These are phyloP conservation scores for Quercus lobata DNA, from an alignment of 331 rosid genomes.

Conservation along the genomic window DNA sequence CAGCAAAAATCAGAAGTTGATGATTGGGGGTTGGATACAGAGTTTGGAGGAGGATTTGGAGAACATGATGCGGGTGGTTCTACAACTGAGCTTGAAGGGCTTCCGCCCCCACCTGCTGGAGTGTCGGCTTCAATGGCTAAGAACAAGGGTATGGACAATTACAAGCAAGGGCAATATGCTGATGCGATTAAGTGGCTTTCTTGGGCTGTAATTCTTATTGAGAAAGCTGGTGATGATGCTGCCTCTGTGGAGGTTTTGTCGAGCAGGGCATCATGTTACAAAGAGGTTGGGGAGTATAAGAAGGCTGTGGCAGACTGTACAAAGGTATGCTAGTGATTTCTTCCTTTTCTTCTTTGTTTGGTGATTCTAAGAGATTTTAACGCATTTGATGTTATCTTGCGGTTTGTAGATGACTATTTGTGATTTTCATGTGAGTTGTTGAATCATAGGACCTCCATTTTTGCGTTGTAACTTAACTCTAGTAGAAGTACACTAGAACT, in stretches of 20 bases:
- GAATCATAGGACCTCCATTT: neutral
- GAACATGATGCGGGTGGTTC: conserved; percentile 56
- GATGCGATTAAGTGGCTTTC: conserved; percentile 99
- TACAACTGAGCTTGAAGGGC: conserved; percentile 93
- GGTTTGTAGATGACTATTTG: neutral
- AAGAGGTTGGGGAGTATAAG: conserved; percentile 98
- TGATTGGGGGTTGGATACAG: conserved; percentile 80
- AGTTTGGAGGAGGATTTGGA: conserved; percentile 55
- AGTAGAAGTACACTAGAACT: neutral
- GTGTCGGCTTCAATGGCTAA: conserved; percentile 67
- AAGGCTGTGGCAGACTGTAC: conserved; percentile 98
- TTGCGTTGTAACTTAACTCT: neutral
- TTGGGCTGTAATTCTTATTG: conserved; percentile 80
- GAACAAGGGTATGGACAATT: conserved; percentile 84
- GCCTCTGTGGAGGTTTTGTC: conserved; percentile 63
- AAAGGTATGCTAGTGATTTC: conserved; percentile 40
- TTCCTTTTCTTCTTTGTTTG: neutral
- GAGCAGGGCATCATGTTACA: conserved; percentile 93
- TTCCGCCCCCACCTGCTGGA: conserved; percentile 97
- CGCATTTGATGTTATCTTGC: neutral
- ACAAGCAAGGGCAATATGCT: conserved; percentile 95
- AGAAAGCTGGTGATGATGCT: conserved; percentile 64
- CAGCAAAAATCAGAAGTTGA: conserved; percentile 46
- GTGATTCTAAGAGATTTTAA: neutral
- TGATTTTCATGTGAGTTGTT: neutral